Conservation (phyloP, 805 yeast genomes). For the Wickerhamiella occidentalis region DNA sequence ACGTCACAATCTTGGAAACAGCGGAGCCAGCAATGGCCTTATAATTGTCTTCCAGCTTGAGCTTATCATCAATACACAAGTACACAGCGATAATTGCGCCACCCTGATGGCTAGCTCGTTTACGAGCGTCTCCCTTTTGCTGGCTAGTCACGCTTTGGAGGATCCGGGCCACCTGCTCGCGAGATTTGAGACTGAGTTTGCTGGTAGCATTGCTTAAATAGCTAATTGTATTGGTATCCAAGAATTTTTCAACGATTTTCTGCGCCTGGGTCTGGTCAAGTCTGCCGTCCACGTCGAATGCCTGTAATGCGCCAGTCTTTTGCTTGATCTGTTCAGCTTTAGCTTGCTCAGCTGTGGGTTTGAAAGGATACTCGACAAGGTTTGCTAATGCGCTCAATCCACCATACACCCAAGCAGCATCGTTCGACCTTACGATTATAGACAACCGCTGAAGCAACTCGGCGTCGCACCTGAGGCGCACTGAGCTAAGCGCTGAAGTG, state of each 20-base stretch:
- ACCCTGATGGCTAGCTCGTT: slow-evolving; percentile 27
- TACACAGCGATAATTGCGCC: slow-evolving; percentile 27
- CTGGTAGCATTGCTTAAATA: slow-evolving; percentile 19
- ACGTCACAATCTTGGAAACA: slow-evolving; percentile 28
- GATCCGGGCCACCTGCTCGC: slow-evolving; percentile 21
- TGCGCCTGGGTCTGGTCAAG: slow-evolving; percentile 17
- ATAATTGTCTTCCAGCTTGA: slow-evolving; percentile 16
- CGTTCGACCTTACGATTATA: slow-evolving; percentile 12
- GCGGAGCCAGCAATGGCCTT: slow-evolving; percentile 23
- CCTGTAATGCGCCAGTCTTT: slow-evolving; percentile 23
- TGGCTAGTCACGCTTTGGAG: slow-evolving; percentile 26
- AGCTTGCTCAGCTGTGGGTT: slow-evolving; percentile 25
- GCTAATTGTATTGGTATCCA: slow-evolving; percentile 22
- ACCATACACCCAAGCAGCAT: slow-evolving; percentile 26
- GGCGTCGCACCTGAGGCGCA: slow-evolving; percentile 21
- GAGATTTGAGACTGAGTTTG: slow-evolving; percentile 19
- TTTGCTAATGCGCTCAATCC: slow-evolving; percentile 25
- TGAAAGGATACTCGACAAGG: slow-evolving; percentile 26
- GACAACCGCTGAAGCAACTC: slow-evolving; percentile 12
- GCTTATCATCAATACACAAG: slow-evolving; percentile 19
- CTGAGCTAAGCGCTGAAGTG: slow-evolving; percentile 25
- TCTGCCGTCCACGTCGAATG: slow-evolving; percentile 15
- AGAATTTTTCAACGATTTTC: slow-evolving; percentile 20
- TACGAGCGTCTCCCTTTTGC: slow-evolving; percentile 21
- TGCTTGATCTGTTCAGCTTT: slow-evolving; percentile 21